A percentile compares a stretch with the other conserved stretches of the same genome.
Evolutionary conservation across 257 asterid genomes (phyloP).

Genomic region (Primulina tabacum): DNA sequence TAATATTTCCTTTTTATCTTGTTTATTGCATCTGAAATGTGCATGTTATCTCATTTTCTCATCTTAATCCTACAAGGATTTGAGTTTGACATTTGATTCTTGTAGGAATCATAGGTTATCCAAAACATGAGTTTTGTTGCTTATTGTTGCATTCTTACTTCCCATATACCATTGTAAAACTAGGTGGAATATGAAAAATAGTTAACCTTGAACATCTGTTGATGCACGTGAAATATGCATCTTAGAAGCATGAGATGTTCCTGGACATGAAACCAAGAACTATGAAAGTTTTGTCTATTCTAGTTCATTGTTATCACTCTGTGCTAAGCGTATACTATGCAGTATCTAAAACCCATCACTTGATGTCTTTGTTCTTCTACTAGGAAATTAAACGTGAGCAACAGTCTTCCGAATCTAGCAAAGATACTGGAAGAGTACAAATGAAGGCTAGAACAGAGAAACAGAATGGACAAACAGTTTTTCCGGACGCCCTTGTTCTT

Average conservation of each 20-base stretch:
- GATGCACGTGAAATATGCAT: neutral
- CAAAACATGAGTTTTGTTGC: neutral
- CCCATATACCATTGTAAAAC: neutral
- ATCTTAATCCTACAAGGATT: neutral
- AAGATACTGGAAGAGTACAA: slow-evolving; percentile 28
- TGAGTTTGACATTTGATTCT: neutral
- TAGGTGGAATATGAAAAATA: neutral
- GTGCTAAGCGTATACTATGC: neutral
- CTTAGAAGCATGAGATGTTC: neutral
- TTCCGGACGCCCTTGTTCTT: slow-evolving; percentile 38
- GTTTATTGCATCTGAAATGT: slow-evolving; percentile 5
- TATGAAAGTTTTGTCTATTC: neutral
- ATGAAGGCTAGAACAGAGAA: slow-evolving; percentile 31
- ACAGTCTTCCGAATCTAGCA: slow-evolving; percentile 21
- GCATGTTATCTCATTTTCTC: neutral
- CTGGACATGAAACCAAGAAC: neutral
- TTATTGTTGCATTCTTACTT: neutral
- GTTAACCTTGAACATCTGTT: neutral
- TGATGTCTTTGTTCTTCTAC: slow-evolving; percentile 19
- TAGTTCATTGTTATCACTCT: slow-evolving; percentile 9
- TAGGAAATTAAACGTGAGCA: slow-evolving; percentile 29
- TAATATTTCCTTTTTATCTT: neutral
- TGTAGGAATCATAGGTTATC: neutral
- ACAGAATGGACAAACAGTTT: slow-evolving; percentile 27
- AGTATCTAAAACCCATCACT: neutral